Base-by-base conservation (phyloP, 352 stramenopile genomes). In the Blastocystis sp. region DNA sequence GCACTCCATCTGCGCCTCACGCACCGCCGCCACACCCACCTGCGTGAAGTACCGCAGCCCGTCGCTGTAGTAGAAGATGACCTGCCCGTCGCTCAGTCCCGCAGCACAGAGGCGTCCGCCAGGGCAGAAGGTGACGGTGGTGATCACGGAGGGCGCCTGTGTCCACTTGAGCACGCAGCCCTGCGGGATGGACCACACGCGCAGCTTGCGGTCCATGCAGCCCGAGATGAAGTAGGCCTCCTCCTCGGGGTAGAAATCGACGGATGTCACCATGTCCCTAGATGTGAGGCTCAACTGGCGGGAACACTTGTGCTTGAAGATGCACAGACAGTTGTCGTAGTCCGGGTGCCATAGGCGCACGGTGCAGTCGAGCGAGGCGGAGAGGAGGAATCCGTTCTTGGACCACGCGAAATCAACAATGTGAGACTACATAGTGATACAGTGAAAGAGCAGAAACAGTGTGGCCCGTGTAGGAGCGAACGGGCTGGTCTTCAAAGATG, bases 41-140 rank as follows among this genome's bases (percentile, higher is more conserved):
- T 92, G 90, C 28, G 91, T 92, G 79, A 91, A 92, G 62, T 92
- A 92, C 65, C 90, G 90, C 23, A 92, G 67, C 0, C 86, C 89
- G 71, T 91, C 86, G 0, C 71, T 87, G 66, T 91, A 90, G 74
- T 92, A 92, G 74, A 92, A 92, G 76, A 91, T 91, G 64, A 92
- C 90, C 80, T 91, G 89, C 52, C 91, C 91, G n/a, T 90, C 89
- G 74, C 89, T 89, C 34, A 92, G 89, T 67, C 91, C 91, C 52
- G 90, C 90, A 28, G 65, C 60, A 41, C 65, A 89, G 17, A 86
- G 62, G 9, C 78, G 14, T 10, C 71, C 81, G 40, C 76, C 78
- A 5, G 86, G 86, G 60, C 59, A 82, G 52, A 88, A 89, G 0
- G 86, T 86, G 7, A 89, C 76, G n/a, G 86, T 81, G 59, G 70